Percentiles rank a stretch among this genome's conserved stretches.
phyloP scores from a whole-genome alignment of 768 basidiomycete species.

The Pleurotus tuoliensis region DNA sequence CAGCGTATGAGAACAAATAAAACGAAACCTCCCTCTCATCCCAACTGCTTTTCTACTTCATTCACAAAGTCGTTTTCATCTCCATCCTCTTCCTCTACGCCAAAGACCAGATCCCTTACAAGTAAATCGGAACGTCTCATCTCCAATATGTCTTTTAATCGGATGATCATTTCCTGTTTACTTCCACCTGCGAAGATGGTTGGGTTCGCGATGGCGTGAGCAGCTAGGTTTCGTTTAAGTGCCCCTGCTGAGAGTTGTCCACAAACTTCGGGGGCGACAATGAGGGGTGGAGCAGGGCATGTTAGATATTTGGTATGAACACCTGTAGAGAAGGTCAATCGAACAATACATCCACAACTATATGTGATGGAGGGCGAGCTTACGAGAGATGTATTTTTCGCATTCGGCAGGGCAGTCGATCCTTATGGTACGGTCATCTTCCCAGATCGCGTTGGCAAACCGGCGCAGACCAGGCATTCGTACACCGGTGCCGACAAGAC shows the following conservation, averaged over 20 bases:
- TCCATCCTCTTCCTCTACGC: background rate
- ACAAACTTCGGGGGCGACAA: conserved; percentile 38
- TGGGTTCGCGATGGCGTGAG: conserved; percentile 46
- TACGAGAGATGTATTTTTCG: conserved; percentile 52
- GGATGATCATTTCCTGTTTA: conserved; percentile 43
- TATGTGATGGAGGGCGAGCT: background rate
- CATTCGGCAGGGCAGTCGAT: conserved; percentile 53
- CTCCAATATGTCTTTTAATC: conserved; percentile 43
- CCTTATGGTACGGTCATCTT: conserved; percentile 37
- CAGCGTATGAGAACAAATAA: too few relatives aligned
- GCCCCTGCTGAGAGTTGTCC: conserved; percentile 40
- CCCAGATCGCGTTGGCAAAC: conserved; percentile 33
- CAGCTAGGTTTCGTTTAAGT: conserved; percentile 53
- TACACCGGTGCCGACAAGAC: conserved; percentile 50
- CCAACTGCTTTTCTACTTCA: too few relatives aligned
- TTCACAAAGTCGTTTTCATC: background rate
- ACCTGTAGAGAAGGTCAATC: conserved; percentile 24
- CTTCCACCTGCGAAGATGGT: conserved; percentile 41
- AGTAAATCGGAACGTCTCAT: conserved; percentile 46
- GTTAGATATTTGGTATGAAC: conserved; percentile 45
- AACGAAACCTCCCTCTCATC: too few relatives aligned
- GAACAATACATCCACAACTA: background rate
- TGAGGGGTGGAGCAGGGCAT: conserved; percentile 44
- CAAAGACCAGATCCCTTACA: conserved; percentile 40
- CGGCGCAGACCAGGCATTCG: conserved; percentile 56